These are phyloP conservation scores for Tolypocladium ophioglossoides DNA, from an alignment of 2,329 filamentous ascomycete species.

Conservation along the genomic window DNA sequence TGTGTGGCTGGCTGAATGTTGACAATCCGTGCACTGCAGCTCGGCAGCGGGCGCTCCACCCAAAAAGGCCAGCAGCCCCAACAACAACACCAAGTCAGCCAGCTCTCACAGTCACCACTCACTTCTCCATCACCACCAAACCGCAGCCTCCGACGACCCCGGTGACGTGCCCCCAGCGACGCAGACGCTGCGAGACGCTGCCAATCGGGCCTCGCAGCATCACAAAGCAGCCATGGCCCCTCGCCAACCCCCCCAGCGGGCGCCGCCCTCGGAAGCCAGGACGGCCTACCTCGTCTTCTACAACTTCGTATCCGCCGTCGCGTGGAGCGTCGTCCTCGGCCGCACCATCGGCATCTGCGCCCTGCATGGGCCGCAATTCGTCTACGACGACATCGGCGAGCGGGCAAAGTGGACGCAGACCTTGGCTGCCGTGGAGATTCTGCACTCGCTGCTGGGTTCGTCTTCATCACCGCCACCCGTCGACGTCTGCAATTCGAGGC, in stretches of 20 bases:
- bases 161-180: background rate
- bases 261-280: conserved; percentile 22
- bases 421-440: conserved; percentile 68
- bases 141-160: background rate
- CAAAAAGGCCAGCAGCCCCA: too few species aligned
- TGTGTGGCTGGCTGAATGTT: too few species aligned
- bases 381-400: conserved; percentile 51
- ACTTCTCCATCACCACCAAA: background rate
- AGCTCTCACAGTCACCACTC: too few species aligned
- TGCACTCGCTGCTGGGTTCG: conserved; percentile 67
- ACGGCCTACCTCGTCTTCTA: conserved; percentile 71
- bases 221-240: background rate
- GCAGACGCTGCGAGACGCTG: background rate
- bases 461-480: too few species aligned
- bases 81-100: background rate
- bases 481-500: too few species aligned
- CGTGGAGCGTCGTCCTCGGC: conserved; percentile 70
- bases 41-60: too few species aligned
- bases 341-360: conserved; percentile 49
- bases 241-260: background rate
- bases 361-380: conserved; percentile 42
- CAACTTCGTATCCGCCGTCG: conserved; percentile 65
- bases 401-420: conserved; percentile 78
- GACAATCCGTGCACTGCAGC: background rate
- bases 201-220: background rate